Base-by-base conservation (phyloP, 441 rosid genomes). In the Brassica hybrid region DNA sequence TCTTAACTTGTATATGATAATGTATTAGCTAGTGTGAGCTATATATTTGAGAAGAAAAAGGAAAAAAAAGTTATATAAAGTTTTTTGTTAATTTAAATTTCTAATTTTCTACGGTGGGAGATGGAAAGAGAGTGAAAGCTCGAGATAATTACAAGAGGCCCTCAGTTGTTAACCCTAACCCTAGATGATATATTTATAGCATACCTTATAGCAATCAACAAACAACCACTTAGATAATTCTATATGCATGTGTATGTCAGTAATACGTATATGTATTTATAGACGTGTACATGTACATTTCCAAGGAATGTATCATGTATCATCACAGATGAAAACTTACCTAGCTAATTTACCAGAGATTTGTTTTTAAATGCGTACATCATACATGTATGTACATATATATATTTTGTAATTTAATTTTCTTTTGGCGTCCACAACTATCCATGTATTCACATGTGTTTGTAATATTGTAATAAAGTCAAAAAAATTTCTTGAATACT, bases 121-220 rank as follows among this genome's bases (percentile, higher is more conserved):
- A 62, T 43, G 14, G 36, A 64, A 64, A 65, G 45, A 38, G 32
- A 62, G 25, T 72, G 41, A 76, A 19, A 12, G 60, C 45, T 76
- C n/a, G 12, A 45, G 65, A 50, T 27, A 57, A 71, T 62, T 43
- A 73, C 50, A 48, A 14, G 69, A 7, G 32, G 68, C 19, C 79
- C 68, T 71, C 59, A 59, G 78, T 72, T 38, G 18, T 61, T 77
- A 84, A 79, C 91, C 97, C 97, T 89, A 91, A 88, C 91, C 94
- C 97, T 89, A 88, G 83, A 61, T 80, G 48, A 60, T 43, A 45
- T 84, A 88, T 80, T 81, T 90, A 88, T 90, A 90, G 83, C 75
- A 69, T 68, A 72, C 57, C 63, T 71, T 70, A 78, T 64, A 71
- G 60, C 69, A 66, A 34, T 79, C 45, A 69, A 38, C 83, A 65